Percentiles rank a stretch among this genome's conserved stretches.
Evolutionary conservation across 306 rosid genomes (phyloP).

Genomic region (Oxytropis ochrocephala): DNA sequence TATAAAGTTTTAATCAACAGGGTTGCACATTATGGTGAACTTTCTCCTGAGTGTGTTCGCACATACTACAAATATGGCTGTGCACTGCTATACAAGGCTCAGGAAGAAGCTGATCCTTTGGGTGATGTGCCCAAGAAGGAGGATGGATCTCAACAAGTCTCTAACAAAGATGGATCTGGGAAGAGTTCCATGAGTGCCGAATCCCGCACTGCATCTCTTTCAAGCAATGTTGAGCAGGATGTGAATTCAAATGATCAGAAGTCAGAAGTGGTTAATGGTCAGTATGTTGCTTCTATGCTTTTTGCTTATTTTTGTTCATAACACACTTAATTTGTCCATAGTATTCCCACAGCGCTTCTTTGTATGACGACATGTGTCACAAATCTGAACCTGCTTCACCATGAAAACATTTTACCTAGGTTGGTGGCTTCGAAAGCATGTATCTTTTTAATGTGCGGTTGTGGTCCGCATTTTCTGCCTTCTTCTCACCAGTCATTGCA

Average conservation of each 20-base stretch:
- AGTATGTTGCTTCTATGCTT: constrained; percentile 22
- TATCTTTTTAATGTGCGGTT: neutral
- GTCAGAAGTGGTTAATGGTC: constrained; percentile 53
- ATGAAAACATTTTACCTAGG: neutral
- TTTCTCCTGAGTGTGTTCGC: constrained; percentile 75
- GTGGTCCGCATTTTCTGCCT: constrained; percentile 6
- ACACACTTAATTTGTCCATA: neutral
- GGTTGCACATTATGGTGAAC: constrained; percentile 77
- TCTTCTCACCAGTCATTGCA: neutral
- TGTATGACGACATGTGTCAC: neutral
- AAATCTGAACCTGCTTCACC: neutral
- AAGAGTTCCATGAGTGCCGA: constrained; percentile 57
- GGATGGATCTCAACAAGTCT: constrained; percentile 48
- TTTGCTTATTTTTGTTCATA: neutral
- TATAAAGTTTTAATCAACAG: constrained; percentile 30
- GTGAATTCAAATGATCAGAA: constrained; percentile 36
- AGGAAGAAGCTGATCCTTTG: constrained; percentile 94
- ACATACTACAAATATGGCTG: constrained; percentile 86
- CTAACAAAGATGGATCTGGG: constrained; percentile 49
- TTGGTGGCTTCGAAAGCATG: constrained; percentile 7
- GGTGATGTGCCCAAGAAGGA: constrained; percentile 79
- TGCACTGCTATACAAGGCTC: constrained; percentile 83
- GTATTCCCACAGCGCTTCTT: neutral
- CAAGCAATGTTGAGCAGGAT: constrained; percentile 48
- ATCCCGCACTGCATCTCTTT: constrained; percentile 54